Evolutionary conservation across 768 basidiomycete species (phyloP).

Genomic region (Serendipita vermifera): DNA sequence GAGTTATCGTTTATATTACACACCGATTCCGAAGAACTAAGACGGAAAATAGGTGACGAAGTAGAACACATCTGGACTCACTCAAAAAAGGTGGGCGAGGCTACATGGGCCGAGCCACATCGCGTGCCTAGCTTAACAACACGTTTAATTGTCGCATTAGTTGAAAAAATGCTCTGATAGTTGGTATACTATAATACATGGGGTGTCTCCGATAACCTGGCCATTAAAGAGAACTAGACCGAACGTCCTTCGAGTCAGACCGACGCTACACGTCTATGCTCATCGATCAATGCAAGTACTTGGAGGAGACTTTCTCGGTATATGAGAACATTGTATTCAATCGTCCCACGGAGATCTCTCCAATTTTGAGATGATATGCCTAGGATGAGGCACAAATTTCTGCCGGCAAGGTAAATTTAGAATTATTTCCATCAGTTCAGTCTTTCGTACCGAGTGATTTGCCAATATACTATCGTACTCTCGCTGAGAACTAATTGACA

Average conservation of each 20-base stretch:
- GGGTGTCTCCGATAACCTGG: no score
- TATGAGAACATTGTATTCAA: conserved; percentile 6
- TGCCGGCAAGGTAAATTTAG: background rate
- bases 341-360: background rate
- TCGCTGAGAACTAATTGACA: conserved; percentile 3
- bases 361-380: background rate
- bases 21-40: conserved; percentile 39
- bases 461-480: background rate
- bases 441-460: background rate
- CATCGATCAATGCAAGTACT: background rate
- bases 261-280: background rate
- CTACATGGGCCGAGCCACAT: conserved; percentile 23
- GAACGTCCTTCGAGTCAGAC: background rate
- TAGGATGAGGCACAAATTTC: background rate
- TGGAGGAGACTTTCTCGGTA: background rate
- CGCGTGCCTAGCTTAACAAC: conserved; percentile 23
- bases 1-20: conserved; percentile 81
- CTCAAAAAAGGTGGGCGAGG: conserved; percentile 20
- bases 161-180: background rate
- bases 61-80: conserved; percentile 22
- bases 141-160: background rate
- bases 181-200: no score
- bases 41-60: conserved; percentile 22
- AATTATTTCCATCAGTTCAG: no score
- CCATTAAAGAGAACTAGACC: background rate